Conservation (phyloP, 2,329 filamentous ascomycete genomes). For the Fusarium multiceps region DNA sequence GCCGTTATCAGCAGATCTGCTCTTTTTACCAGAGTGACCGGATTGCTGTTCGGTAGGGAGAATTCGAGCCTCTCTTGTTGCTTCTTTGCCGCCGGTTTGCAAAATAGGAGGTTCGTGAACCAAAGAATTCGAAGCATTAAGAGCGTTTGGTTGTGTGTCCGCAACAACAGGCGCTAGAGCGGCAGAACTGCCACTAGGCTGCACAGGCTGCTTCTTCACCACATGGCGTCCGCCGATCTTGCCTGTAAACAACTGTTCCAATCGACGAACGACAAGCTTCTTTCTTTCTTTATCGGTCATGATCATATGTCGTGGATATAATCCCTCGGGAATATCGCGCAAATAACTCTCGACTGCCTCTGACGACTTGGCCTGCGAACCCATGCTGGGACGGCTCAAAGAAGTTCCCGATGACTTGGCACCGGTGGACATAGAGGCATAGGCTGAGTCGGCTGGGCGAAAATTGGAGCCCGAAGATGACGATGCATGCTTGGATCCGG, state of each 20-base stretch:
- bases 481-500: slow-evolving; percentile 63
- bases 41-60: slow-evolving; percentile 49
- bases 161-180: slow-evolving; percentile 42
- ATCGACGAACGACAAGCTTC: slow-evolving; percentile 77
- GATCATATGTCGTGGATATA: slow-evolving; percentile 69
- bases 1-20: slow-evolving; percentile 55
- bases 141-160: slow-evolving; percentile 40
- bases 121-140: slow-evolving; percentile 9
- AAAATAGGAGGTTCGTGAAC: slow-evolving; percentile 53
- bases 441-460: slow-evolving; percentile 69
- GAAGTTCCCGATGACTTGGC: slow-evolving; percentile 58
- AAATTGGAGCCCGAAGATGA: slow-evolving; percentile 65
- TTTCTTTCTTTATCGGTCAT: slow-evolving; percentile 81
- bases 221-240: slow-evolving; percentile 62
- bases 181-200: slow-evolving; percentile 23
- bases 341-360: slow-evolving; percentile 75
- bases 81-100: slow-evolving; percentile 40
- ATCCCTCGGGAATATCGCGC: slow-evolving; percentile 75
- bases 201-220: slow-evolving; percentile 39
- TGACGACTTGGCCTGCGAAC: slow-evolving; percentile 54
- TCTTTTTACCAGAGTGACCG: slow-evolving; percentile 53
- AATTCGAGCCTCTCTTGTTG: slow-evolving; percentile 62
- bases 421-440: slow-evolving; percentile 73
- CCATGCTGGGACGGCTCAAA: slow-evolving; percentile 52
- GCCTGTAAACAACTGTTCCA: slow-evolving; percentile 87